Conservation (phyloP, 1,284 basidiomycete species). For the Pyrrhoderma noxium region DNA sequence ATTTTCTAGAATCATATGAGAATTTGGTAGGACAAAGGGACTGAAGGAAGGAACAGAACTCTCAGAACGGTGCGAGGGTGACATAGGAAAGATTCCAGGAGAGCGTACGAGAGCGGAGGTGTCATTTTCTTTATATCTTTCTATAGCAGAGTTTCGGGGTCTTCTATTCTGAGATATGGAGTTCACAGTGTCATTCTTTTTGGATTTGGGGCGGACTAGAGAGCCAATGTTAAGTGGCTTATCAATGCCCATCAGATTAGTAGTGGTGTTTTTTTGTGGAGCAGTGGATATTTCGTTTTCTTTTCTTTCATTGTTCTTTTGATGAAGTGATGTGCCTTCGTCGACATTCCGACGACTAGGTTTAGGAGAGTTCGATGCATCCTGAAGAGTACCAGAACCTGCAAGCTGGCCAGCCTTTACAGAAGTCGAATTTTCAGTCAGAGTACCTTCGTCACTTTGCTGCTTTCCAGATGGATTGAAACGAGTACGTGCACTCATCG, state of each 20-base stretch:
- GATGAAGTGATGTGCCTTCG: background rate
- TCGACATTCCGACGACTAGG: background rate
- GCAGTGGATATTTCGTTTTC: background rate
- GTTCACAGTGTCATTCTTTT: background rate
- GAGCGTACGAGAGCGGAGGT: constrained; percentile 1
- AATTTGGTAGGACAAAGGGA: background rate
- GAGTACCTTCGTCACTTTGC: too few species aligned
- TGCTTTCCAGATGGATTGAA: constrained; percentile 6
- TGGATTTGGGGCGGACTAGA: constrained; percentile 9
- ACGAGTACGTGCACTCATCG: constrained; percentile 15
- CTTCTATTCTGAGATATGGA: constrained; percentile 6
- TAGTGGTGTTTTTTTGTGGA: background rate
- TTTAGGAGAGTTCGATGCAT: constrained; percentile 16
- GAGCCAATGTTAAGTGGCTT: constrained; percentile 13
- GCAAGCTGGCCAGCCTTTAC: too few species aligned
- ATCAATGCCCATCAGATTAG: constrained; percentile 1
- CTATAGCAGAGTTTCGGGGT: background rate
- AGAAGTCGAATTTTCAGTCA: too few species aligned
- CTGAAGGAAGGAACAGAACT: background rate
- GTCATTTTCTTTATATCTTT: constrained; percentile 14
- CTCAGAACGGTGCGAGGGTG: constrained; percentile 1
- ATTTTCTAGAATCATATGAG: background rate
- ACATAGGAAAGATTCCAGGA: constrained; percentile 4
- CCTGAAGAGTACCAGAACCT: background rate
- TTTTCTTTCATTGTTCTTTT: background rate